Conservation (phyloP, 2,329 filamentous ascomycete species). For the Penicillium paneum region DNA sequence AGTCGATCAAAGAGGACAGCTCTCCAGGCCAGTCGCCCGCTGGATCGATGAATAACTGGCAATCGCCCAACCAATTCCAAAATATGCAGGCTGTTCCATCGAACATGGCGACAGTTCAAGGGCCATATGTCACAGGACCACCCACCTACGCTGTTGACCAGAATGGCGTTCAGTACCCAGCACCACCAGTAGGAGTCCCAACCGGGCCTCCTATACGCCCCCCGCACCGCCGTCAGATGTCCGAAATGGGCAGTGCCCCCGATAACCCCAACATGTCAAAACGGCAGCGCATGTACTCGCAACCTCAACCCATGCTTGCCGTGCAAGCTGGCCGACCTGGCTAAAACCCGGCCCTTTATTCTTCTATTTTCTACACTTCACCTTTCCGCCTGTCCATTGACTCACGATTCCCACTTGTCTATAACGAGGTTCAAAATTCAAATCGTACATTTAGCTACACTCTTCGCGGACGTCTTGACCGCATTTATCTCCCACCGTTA, state of each 20-base stretch:
- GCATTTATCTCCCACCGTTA: constrained; percentile 12
- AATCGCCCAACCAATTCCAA: constrained; percentile 58
- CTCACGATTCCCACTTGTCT: constrained; percentile 29
- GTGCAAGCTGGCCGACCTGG: constrained; percentile 48
- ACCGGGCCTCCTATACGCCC: constrained; percentile 29
- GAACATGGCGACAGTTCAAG: constrained; percentile 43
- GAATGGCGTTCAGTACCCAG: constrained; percentile 41
- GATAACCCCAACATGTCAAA: constrained; percentile 54
- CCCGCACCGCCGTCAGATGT: constrained; percentile 57
- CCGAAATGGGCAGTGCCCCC: constrained; percentile 56
- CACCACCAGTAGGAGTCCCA: constrained; percentile 36
- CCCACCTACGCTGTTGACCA: constrained; percentile 41
- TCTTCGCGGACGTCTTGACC: constrained; percentile 15
- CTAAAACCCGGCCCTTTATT: constrained; percentile 15
- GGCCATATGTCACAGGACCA: constrained; percentile 42
- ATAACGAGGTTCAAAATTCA: constrained; percentile 20
- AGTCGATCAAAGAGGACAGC: constrained; percentile 61
- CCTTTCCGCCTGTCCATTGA: constrained; percentile 20
- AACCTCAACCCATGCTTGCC: constrained; percentile 46
- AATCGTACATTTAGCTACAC: constrained; percentile 22
- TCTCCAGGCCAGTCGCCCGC: constrained; percentile 62
- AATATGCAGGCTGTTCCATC: constrained; percentile 57
- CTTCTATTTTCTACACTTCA: background rate
- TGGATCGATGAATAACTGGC: constrained; percentile 59
- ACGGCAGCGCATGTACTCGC: constrained; percentile 57